Evolutionary conservation across 305 asterid species (phyloP).

Genomic region (Lippia alba): DNA sequence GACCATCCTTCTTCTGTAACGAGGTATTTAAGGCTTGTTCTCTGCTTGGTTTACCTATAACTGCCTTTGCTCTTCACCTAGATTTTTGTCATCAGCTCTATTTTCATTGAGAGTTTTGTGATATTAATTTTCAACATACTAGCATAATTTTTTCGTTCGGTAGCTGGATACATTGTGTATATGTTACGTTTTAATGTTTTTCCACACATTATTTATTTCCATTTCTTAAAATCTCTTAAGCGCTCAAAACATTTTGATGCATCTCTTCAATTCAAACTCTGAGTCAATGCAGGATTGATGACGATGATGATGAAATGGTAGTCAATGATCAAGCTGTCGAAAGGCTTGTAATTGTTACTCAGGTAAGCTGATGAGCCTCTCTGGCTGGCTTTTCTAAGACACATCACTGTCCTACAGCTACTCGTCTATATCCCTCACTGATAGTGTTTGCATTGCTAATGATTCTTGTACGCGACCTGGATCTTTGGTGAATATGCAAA

Average conservation of each 20-base stretch:
- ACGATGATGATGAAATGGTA: slow-evolving; percentile 68
- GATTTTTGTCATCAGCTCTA: background rate
- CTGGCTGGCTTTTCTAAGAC: slow-evolving; percentile 30
- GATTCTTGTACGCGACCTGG: slow-evolving; percentile 11
- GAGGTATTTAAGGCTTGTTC: slow-evolving; percentile 52
- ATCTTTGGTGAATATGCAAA: slow-evolving; percentile 17
- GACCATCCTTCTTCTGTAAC: slow-evolving; percentile 45
- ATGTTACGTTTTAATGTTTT: slow-evolving; percentile 10
- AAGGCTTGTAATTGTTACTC: slow-evolving; percentile 89
- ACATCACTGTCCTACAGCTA: slow-evolving; percentile 1
- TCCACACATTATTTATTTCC: slow-evolving; percentile 7
- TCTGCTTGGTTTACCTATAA: slow-evolving; percentile 28
- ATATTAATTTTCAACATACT: slow-evolving; percentile 13
- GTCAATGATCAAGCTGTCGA: slow-evolving; percentile 69
- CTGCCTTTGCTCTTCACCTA: slow-evolving; percentile 9
- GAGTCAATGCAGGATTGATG: slow-evolving; percentile 61
- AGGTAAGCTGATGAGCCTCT: slow-evolving; percentile 53
- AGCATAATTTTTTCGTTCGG: background rate
- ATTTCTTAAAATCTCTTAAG: slow-evolving; percentile 11
- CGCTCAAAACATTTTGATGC: slow-evolving; percentile 5
- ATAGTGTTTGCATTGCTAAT: slow-evolving; percentile 21
- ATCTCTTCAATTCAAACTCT: slow-evolving; percentile 22
- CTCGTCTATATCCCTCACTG: slow-evolving; percentile 9
- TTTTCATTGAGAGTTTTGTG: background rate
- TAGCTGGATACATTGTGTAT: slow-evolving; percentile 4